phyloP scores from a whole-genome alignment of 2,329 filamentous ascomycete genomes.

The Pestalotiopsis sp. region DNA sequence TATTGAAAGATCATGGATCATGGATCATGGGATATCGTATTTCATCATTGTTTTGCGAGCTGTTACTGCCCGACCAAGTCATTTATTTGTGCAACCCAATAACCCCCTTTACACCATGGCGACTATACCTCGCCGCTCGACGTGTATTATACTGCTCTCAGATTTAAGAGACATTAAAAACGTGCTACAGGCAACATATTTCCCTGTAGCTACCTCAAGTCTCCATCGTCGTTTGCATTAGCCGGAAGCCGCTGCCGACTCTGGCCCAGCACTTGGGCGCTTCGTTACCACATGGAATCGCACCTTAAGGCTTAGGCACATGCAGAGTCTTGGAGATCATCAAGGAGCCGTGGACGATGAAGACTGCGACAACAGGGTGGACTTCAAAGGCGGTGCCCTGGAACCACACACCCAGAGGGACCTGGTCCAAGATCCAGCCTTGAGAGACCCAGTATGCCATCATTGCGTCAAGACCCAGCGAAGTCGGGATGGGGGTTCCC shows the following conservation, averaged over 20 bases:
- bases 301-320: slow-evolving; percentile 77
- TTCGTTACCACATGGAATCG: background rate
- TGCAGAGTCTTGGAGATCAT: slow-evolving; percentile 97
- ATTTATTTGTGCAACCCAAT: background rate
- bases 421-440: slow-evolving; percentile 73
- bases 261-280: background rate
- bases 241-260: background rate
- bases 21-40: background rate
- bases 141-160: background rate
- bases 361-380: slow-evolving; percentile 79
- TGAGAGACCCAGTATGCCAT: slow-evolving; percentile 90
- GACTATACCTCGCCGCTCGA: background rate
- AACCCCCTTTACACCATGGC: background rate
- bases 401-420: slow-evolving; percentile 75
- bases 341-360: slow-evolving; percentile 84
- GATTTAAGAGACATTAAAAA: background rate
- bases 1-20: background rate
- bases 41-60: background rate
- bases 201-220: background rate
- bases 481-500: slow-evolving; percentile 93
- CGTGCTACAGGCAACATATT: background rate
- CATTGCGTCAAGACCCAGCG: slow-evolving; percentile 73
- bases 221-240: background rate
- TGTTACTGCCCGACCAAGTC: background rate
- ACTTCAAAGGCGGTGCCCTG: slow-evolving; percentile 73